phyloP scores from a whole-genome alignment of 2,329 filamentous ascomycete genomes.

The Aspergillus latus region DNA sequence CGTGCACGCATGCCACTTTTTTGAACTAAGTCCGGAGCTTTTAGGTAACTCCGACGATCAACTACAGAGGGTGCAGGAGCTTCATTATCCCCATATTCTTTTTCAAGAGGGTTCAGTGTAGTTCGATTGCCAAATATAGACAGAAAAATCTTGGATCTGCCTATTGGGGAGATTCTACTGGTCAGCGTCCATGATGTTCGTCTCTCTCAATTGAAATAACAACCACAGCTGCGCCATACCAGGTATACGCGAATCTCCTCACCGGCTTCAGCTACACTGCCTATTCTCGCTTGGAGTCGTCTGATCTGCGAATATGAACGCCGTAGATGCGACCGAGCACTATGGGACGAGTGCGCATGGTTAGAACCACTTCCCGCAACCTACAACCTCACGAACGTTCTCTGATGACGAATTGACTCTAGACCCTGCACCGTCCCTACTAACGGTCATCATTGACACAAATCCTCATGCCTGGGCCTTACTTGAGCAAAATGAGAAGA shows the following conservation, averaged over 20 bases:
- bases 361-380: constrained; percentile 22
- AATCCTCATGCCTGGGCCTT: constrained; percentile 93
- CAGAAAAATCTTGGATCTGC: neutral
- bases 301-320: constrained; percentile 55
- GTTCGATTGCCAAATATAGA: neutral
- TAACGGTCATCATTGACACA: constrained; percentile 90
- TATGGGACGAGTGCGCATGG: constrained; percentile 51
- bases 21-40: neutral
- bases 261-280: neutral
- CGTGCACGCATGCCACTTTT: neutral
- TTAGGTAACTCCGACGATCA: neutral
- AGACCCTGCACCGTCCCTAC: constrained; percentile 72
- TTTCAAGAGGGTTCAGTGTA: too few species aligned
- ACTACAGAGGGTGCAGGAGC: neutral
- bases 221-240: neutral
- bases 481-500: constrained; percentile 55
- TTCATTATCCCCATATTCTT: neutral
- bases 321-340: constrained; percentile 62
- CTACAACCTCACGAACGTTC: neutral
- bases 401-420: constrained; percentile 13
- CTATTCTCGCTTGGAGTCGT: neutral
- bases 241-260: neutral
- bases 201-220: constrained; percentile 5
- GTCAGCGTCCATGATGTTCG: constrained; percentile 2
- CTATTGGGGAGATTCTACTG: constrained; percentile 3